Conservation (phyloP, 2,329 filamentous ascomycete genomes). For the Fusarium piperis region DNA sequence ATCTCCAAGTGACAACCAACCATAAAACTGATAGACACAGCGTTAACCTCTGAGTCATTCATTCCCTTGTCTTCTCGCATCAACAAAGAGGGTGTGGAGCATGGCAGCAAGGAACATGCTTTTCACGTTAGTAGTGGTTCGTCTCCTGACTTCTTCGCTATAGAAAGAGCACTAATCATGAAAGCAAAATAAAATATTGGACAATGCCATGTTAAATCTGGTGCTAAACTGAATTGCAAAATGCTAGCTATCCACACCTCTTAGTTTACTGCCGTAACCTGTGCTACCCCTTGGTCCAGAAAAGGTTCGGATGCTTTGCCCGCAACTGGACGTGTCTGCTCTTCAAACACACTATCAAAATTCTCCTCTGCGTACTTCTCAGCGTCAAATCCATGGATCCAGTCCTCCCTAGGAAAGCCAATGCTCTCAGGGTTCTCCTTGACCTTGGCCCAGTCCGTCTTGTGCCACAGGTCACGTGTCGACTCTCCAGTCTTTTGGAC, state of each 20-base stretch:
- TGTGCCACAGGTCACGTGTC: constrained; percentile 36
- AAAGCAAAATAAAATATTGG: not conserved
- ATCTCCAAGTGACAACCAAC: not conserved
- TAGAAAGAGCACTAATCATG: not conserved
- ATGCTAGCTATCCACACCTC: not conserved
- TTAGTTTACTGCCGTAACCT: not conserved
- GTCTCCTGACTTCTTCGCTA: not conserved
- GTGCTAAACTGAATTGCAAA: not conserved
- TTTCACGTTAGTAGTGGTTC: accelerated
- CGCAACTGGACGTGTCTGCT: not conserved
- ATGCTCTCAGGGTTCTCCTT: constrained; percentile 26
- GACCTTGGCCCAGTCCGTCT: constrained; percentile 32
- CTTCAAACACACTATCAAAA: constrained; percentile 12
- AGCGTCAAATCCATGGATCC: constrained; percentile 36
- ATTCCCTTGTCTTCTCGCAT: not conserved
- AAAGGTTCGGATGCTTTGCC: not conserved
- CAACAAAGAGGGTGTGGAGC: not conserved
- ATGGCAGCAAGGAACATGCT: not conserved
- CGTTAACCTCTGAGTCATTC: accelerated
- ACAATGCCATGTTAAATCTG: not conserved
- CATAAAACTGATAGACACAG: no score
- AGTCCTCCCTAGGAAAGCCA: constrained; percentile 29
- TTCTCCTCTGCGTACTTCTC: constrained; percentile 31
- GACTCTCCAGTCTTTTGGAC: constrained; percentile 37
- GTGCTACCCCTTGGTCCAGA: not conserved